Conservation (phyloP, 2,329 filamentous ascomycete genomes). For the Dothideomycetes sp. region DNA sequence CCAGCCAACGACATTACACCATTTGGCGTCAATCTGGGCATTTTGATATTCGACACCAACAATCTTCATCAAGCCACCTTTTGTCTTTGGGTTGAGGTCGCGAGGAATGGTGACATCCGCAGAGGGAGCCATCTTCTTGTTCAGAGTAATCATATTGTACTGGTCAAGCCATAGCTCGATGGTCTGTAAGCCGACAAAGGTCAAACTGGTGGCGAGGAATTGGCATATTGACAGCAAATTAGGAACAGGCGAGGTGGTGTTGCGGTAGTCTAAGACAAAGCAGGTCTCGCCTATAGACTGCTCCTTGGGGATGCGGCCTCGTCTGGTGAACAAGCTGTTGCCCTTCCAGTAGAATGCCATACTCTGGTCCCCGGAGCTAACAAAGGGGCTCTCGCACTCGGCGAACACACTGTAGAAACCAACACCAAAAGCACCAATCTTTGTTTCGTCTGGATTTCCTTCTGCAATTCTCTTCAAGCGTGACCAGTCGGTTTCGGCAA, state of each 20-base stretch:
- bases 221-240: constrained; percentile 79
- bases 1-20: constrained; percentile 82
- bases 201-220: constrained; percentile 89
- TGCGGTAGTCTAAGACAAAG: constrained; percentile 93
- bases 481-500: constrained; percentile 85
- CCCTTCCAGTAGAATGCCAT: constrained; percentile 99
- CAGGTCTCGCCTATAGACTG: constrained; percentile 59
- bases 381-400: constrained; percentile 95
- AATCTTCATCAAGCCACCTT: constrained; percentile 83
- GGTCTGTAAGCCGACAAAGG: constrained; percentile 79
- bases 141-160: constrained; percentile 66
- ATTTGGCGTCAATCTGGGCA: constrained; percentile 83
- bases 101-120: constrained; percentile 62
- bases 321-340: constrained; percentile 91
- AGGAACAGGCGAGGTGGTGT: constrained; percentile 75
- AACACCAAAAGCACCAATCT: constrained; percentile 96
- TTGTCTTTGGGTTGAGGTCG: constrained; percentile 72
- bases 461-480: constrained; percentile 95
- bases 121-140: constrained; percentile 78
- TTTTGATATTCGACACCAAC: constrained; percentile 71
- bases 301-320: constrained; percentile 61
- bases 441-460: constrained; percentile 96
- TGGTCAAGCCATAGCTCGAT: constrained; percentile 90
- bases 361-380: constrained; percentile 81
- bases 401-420: constrained; percentile 98